phyloP scores from a whole-genome alignment of 148 eudicot species.

The Arctostaphylos glauca region DNA sequence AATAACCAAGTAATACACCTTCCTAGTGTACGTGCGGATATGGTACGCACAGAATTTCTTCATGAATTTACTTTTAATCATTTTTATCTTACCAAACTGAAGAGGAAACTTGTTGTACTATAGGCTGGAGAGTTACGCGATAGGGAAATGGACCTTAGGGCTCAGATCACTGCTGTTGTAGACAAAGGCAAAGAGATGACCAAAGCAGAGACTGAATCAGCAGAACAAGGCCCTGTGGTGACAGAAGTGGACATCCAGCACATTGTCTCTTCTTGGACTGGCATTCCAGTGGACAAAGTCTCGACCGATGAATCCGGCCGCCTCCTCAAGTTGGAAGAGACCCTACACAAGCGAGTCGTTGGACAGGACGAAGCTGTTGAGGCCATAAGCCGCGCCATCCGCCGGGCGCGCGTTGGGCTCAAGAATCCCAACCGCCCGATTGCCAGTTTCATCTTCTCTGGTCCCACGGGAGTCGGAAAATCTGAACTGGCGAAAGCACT shows the following conservation, averaged over 20 bases:
- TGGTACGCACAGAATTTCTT: too few species aligned
- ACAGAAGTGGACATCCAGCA: conserved; percentile 43
- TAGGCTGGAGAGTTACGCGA: conserved; percentile 52
- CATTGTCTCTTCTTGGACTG: conserved; percentile 42
- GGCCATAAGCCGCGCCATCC: conserved; percentile 52
- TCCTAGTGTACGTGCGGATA: background rate
- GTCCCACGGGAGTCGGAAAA: conserved; percentile 61
- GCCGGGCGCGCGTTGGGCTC: conserved; percentile 53
- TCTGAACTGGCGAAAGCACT: conserved; percentile 56
- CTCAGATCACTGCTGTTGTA: conserved; percentile 35
- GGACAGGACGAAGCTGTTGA: conserved; percentile 61
- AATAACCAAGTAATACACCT: background rate
- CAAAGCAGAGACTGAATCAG: conserved; percentile 45
- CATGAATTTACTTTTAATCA: too few species aligned
- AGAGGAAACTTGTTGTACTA: background rate
- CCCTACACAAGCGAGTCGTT: conserved; percentile 39
- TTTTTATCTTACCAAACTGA: background rate
- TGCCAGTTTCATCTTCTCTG: conserved; percentile 53
- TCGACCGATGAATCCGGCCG: conserved; percentile 41
- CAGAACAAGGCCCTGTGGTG: conserved; percentile 29
- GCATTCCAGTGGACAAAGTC: conserved; percentile 42
- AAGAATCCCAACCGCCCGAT: conserved; percentile 45
- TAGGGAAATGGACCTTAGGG: conserved; percentile 40
- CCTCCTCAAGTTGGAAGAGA: conserved; percentile 43
- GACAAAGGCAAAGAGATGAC: conserved; percentile 40